Evolutionary conservation across 306 rosid genomes (phyloP), one percentile per base, ranked within the genome.

Genomic region (Lathyrus tuberosus): DNA sequence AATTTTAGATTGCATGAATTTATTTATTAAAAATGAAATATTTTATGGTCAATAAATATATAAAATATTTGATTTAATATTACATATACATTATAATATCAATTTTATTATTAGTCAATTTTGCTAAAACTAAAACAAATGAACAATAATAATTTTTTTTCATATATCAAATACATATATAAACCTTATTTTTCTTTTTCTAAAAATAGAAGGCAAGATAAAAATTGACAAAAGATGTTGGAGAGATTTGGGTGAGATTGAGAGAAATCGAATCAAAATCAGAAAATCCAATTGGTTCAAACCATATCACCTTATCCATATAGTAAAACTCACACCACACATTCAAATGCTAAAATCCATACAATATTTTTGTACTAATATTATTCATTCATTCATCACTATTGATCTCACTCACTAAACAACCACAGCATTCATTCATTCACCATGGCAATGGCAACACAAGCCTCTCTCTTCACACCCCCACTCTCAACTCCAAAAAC

Each of bases 371-470:
- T 40, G 8, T 41, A 40, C 68, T 62, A 12, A 12, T 42, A 42
- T 20, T 64, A 33, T 60, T 17, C 31, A 49, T 44, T 6, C 18
- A 1, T 4, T 64, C 17, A 11, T 24, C 30, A 40, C 43, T 3
- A 11, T 11, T 35, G 46, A 35, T 33, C 65, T 9, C 28, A 31
- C 62, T 14, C 14, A 59, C 3, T n/a, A 24, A 59, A 59, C 3
- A 33, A 4, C 26, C 63, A 58, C 22, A 35, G 18, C 30, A 37
- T 52, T 52, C 43, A 7, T 16, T 10, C 46, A 62, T 4, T 38
- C 17, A n/a, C 5, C 68, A 64, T 64, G 69, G 69, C 69, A 8
- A 64, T 64, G 69, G 53, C 69, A 64, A 64, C 69, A 7, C 69
- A 64, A 64, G 69, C 69, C 18, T 42, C 53, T 14, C 69, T 64